A percentile compares a stretch with the other conserved stretches of the same genome.
These are phyloP conservation scores for Pisolithus albus DNA, from an alignment of 768 basidiomycete species.

Conservation along the genomic window DNA sequence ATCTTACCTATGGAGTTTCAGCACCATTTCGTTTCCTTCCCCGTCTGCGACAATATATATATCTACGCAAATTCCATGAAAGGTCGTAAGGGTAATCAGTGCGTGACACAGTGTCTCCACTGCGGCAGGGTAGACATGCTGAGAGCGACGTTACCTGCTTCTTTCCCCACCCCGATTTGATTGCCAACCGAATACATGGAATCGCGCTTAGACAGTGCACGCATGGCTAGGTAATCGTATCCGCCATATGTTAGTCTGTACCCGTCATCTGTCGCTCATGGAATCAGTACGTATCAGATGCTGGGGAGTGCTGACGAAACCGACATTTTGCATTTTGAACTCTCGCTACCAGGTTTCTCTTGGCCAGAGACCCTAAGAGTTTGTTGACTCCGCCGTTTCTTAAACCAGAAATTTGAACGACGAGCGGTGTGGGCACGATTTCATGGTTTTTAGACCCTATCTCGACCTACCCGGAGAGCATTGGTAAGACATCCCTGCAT, in stretches of 20 bases:
- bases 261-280: conserved; percentile 70
- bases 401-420: conserved; percentile 89
- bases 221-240: conserved; percentile 94
- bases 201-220: conserved; percentile 85
- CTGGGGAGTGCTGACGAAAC: conserved; percentile 3
- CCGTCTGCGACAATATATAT: conserved; percentile 86
- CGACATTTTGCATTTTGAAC: conserved; percentile 92
- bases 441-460: conserved; percentile 99
- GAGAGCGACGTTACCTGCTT: conserved; percentile 58
- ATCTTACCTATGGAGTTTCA: conserved; percentile 85
- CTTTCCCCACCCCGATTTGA: conserved; percentile 98
- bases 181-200: conserved; percentile 90
- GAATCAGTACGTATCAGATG: not conserved
- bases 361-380: conserved; percentile 81
- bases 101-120: not conserved
- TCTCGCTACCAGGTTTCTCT: conserved; percentile 82
- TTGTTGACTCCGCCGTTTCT: conserved; percentile 93
- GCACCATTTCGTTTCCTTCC: conserved; percentile 78
- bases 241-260: conserved; percentile 97
- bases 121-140: not conserved
- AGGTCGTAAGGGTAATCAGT: not conserved
- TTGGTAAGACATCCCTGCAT: conserved; percentile 3
- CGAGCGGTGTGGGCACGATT: conserved; percentile 82
- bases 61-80: conserved; percentile 34
- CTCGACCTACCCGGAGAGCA: conserved; percentile 60